Evolutionary conservation across 2,329 filamentous ascomycete genomes (phyloP).

Genomic region (Thielaviopsis musarum): DNA sequence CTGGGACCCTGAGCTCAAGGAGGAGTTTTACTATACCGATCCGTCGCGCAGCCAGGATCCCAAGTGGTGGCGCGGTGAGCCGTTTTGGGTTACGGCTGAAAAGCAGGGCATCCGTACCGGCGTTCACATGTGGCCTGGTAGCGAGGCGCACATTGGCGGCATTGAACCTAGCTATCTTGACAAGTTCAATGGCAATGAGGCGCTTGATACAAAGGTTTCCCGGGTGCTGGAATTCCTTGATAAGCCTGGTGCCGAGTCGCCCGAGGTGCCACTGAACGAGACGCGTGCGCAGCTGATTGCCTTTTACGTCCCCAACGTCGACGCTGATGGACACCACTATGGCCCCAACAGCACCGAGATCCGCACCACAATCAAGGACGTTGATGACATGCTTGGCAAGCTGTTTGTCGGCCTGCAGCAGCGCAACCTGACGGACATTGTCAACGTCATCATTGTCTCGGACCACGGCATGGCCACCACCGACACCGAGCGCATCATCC

Average conservation of each 20-base stretch:
- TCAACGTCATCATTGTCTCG: conserved; percentile 91
- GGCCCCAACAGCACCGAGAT: conserved; percentile 95
- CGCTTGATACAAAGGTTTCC: conserved; percentile 56
- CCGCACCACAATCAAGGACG: conserved; percentile 54
- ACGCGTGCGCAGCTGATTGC: conserved; percentile 80
- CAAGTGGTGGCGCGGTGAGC: conserved; percentile 92
- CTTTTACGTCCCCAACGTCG: conserved; percentile 87
- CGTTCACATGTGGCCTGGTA: conserved; percentile 98
- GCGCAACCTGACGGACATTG: conserved; percentile 73
- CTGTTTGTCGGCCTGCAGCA: conserved; percentile 61
- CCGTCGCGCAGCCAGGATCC: conserved; percentile 57
- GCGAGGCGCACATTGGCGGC: conserved; percentile 67
- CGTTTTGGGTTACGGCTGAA: conserved; percentile 87
- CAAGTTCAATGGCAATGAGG: conserved; percentile 65
- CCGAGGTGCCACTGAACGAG: conserved; percentile 24
- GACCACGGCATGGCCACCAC: conserved; percentile 98
- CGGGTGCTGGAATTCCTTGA: conserved; percentile 74
- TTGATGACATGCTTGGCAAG: conserved; percentile 64
- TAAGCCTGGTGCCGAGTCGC: conserved; percentile 52
- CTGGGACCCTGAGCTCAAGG: conserved; percentile 63
- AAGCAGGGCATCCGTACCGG: conserved; percentile 60
- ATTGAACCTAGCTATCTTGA: conserved; percentile 68
- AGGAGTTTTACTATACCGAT: conserved; percentile 81
- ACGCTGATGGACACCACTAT: conserved; percentile 69
- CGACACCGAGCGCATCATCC: conserved; percentile 59